Evolutionary conservation across 148 eudicot species (phyloP), one percentile per base, ranked within the genome.

Genomic region (Oxyria digyna): DNA sequence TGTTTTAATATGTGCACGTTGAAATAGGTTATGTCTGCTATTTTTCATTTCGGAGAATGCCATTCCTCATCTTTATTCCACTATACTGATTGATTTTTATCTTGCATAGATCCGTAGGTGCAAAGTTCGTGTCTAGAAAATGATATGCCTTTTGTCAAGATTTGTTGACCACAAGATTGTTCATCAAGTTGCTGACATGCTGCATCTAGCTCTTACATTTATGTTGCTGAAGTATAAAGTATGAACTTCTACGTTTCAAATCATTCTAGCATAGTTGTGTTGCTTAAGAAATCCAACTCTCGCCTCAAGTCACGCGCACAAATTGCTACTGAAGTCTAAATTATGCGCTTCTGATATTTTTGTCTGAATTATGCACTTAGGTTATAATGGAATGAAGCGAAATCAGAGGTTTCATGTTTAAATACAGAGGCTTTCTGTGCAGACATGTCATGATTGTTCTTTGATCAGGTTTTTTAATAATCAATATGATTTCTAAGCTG

Each of bases 41-140:
- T 18, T 49, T 70, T 62, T 12, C 40, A 23, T 10, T 40, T 15
- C 31, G 20, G 62, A 12, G 63, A 57, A 57, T 57, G 63, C 17
- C 13, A 57, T 4, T 12, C 35, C 8, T 66, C 35, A 10, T 69
- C 6, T 5, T 32, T 42, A 5, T 35, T 73, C 37, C n/a, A 9
- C 49, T 20, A 27, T n/a, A 59, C 67, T 63, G 65, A 59, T 59
- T 59, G 63, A 59, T 67, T 35, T 75, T 77, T 74, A 15, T 69
- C 64, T 69, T 57, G 67, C 76, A 69, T 89, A 92, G 96, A 84
- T 81, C 77, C 99, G 91, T 75, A 87, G 99, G 69, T 93, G 97
- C 55, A 95, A 95, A 91, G 77, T 91, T 72, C 97, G 99, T 76
- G 96, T 78, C 26, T 95, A 91, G 97, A 97, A 95, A 79, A 95